Evolutionary conservation across 805 yeast genomes (phyloP).

Genomic region (Cephaloascus fragrans): DNA sequence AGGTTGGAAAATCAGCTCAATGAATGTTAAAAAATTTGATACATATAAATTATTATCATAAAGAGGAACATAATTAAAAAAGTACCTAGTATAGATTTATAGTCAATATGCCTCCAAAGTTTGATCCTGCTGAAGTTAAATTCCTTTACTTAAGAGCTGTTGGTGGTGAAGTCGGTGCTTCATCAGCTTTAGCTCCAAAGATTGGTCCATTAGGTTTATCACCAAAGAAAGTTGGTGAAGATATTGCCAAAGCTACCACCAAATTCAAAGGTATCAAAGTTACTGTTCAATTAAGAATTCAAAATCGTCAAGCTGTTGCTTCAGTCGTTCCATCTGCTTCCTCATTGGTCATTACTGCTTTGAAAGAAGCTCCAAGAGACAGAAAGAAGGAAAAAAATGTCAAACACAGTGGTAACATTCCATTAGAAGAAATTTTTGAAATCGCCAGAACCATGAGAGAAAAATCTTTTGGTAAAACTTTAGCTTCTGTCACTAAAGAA

Average conservation of each 20-base stretch:
- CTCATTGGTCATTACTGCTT: constrained; percentile 96
- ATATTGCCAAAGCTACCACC: constrained; percentile 99
- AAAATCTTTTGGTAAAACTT: constrained; percentile 96
- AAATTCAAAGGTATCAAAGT: constrained; percentile 98
- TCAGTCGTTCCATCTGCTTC: constrained; percentile 99
- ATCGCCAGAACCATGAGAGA: constrained; percentile 96
- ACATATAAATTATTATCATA: no score
- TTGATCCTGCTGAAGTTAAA: constrained; percentile 98
- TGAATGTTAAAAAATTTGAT: no score
- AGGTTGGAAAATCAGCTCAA: no score
- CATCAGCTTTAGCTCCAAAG: constrained; percentile 99
- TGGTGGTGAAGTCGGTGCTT: constrained; percentile 99
- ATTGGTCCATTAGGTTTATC: constrained; percentile 99
- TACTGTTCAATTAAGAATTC: constrained; percentile 96
- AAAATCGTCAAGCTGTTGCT: constrained; percentile 99
- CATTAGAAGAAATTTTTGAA: constrained; percentile 92
- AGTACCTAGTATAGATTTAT: no score
- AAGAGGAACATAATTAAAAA: not conserved
- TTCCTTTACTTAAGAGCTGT: constrained; percentile 98
- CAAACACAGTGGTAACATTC: constrained; percentile 98
- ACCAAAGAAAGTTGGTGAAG: constrained; percentile 99
- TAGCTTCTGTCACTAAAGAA: constrained; percentile 96
- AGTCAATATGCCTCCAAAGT: constrained; percentile 86
- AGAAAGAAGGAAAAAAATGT: constrained; percentile 99
- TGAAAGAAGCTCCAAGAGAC: constrained; percentile 99